These are phyloP conservation scores for Orbilia quercus DNA, from an alignment of 2,329 filamentous ascomycete species.

Conservation along the genomic window DNA sequence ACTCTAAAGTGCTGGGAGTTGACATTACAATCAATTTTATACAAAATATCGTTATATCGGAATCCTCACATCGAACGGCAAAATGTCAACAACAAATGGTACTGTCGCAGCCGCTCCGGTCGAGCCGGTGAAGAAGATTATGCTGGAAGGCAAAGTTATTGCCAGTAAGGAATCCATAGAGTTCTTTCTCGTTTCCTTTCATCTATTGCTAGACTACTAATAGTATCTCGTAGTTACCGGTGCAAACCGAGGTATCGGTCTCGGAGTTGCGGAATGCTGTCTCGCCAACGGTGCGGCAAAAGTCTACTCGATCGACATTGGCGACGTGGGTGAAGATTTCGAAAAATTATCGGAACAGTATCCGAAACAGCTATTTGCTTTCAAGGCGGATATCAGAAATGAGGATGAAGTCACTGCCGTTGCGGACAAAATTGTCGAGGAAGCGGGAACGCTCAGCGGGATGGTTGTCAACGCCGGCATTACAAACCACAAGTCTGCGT, in stretches of 20 bases:
- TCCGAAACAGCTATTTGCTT: conserved; percentile 64
- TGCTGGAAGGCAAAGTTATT: conserved; percentile 61
- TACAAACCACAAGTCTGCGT: conserved; percentile 65
- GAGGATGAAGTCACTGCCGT: conserved; percentile 64
- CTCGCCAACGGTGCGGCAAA: conserved; percentile 64
- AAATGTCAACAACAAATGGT: conserved; percentile 35
- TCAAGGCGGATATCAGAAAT: conserved; percentile 66
- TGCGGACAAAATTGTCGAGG: conserved; percentile 64
- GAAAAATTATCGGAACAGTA: conserved; percentile 63
- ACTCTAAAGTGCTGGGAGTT: too few species aligned
- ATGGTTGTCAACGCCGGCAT: conserved; percentile 64
- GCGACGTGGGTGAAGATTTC: conserved; percentile 62
- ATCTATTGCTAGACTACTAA: too few species aligned
- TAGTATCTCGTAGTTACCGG: conserved; percentile 62
- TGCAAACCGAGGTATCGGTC: conserved; percentile 66
- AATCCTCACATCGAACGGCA: background rate
- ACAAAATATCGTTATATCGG: background rate
- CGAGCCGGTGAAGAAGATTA: conserved; percentile 60
- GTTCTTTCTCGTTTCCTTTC: too few species aligned
- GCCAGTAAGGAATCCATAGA: conserved; percentile 61
- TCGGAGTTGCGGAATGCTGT: conserved; percentile 66
- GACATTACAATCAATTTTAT: background rate
- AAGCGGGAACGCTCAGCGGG: conserved; percentile 64
- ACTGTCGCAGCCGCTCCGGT: conserved; percentile 23
- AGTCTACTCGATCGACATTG: conserved; percentile 65